Evolutionary conservation across 306 rosid species (phyloP).

Genomic region (Citrullus mucosospermus): DNA sequence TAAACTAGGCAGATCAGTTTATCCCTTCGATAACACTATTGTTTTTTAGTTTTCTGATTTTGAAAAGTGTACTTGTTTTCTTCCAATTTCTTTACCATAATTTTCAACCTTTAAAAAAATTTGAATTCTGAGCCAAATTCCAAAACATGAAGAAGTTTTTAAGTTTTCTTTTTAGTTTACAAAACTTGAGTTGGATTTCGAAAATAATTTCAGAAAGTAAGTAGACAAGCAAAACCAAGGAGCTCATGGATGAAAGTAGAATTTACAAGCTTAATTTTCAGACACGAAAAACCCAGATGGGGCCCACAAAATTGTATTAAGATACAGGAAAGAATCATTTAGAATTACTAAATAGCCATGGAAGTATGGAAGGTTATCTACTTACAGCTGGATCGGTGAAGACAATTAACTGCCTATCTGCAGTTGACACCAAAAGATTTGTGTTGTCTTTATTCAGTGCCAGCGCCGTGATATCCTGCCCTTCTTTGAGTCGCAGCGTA

Average conservation of each 20-base stretch:
- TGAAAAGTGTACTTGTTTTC: background rate
- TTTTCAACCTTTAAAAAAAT: background rate
- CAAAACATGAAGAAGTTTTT: background rate
- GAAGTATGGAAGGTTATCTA: constrained; percentile 10
- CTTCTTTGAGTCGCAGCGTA: constrained; percentile 45
- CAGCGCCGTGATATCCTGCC: constrained; percentile 82
- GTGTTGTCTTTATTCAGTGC: constrained; percentile 81
- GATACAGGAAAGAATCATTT: background rate
- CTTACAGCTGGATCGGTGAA: constrained; percentile 94
- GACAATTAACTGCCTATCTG: constrained; percentile 65
- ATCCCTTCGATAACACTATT: background rate
- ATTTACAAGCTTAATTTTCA: background rate
- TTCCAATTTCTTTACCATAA: background rate
- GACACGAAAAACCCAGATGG: background rate
- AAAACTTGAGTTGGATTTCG: background rate
- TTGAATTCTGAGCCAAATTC: background rate
- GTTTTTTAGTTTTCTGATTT: background rate
- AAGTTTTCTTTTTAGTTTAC: background rate
- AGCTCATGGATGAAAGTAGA: background rate
- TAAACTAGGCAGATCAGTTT: background rate
- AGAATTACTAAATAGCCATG: background rate
- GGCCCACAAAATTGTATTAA: background rate
- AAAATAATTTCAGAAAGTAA: background rate
- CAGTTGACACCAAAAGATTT: constrained; percentile 85
- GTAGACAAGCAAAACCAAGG: background rate